Base-by-base conservation (phyloP, 306 rosid genomes). In the Acacia confusa region DNA sequence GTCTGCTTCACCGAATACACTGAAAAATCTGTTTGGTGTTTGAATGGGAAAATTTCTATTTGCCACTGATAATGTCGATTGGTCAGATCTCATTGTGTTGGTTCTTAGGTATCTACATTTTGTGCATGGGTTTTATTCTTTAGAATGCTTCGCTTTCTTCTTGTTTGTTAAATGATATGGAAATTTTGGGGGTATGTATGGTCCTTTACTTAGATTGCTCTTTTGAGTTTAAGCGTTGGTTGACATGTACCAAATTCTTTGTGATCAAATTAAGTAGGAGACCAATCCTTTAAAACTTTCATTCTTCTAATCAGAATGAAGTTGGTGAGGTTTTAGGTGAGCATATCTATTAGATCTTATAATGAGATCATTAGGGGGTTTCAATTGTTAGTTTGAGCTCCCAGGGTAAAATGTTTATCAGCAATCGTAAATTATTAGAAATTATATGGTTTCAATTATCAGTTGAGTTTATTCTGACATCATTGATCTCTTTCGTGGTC, bases 401-500 rank as follows among this genome's bases (percentile, higher is more conserved):
- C 17, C 40, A 17, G 4, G 43, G 2, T 30, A 65, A 28, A 63
- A 30, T 64, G 43, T 15, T 65, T 17, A 65, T 65, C 20, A 11
- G 17, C 41, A 28, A 65, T 28, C 12, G 9, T 67, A 67, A 67
- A 36, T 67, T 36, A 17, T 17, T 7, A 20, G 30, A 53, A 20
- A 34, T 75, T 58, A 57, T 28, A 17, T 52, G 55, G 38, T 27
- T 14, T 32, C 52, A 47, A 47, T 47, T 47, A 12, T 47, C 50
- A 60, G 58, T 41, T 64, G 38, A 57, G 67, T 41, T 34, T 61
- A 41, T 63, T 79, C 87, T 89, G 43, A 83, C 78, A 57, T 81
- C 57, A 78, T 53, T 45, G 75, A 40, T 70, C 7, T 85, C 58
- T 88, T 78, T 81, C 70, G 12, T 85, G 85, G 61, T 69, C 94